phyloP scores from a whole-genome alignment of 371 early-diverging fungal species.

The Nosema granulosis region DNA sequence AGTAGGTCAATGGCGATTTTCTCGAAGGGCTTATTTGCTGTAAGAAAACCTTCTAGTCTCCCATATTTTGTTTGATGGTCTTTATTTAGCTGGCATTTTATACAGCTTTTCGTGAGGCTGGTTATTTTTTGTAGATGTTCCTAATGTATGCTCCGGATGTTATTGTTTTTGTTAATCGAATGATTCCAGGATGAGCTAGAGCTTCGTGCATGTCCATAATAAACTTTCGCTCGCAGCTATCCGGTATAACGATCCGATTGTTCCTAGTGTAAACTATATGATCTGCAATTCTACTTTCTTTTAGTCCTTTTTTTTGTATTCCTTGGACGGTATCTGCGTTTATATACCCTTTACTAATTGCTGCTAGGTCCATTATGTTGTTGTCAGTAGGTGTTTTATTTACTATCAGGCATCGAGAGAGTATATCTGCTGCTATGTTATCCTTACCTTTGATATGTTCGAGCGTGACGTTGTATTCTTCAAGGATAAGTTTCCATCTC shows the following conservation, averaged over 20 bases:
- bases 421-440: constrained; percentile 27
- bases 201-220: neutral
- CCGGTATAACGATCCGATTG: neutral
- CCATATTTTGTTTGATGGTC: neutral
- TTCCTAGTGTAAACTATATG: neutral
- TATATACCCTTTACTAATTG: neutral
- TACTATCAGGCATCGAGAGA: constrained; percentile 15
- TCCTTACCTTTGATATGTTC: constrained; percentile 19
- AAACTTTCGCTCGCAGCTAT: neutral
- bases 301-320: neutral
- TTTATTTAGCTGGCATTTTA: neutral
- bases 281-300: no score
- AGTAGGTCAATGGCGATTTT: constrained; percentile 15
- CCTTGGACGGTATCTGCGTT: no score
- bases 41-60: neutral
- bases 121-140: neutral
- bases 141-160: neutral
- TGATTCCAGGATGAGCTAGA: neutral
- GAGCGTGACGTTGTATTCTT: constrained; percentile 14
- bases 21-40: neutral
- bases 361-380: neutral
- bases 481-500: constrained; percentile 33
- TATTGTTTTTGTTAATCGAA: neutral
- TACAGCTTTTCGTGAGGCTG: neutral
- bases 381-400: neutral